Base-by-base conservation (phyloP, 176 grass and related monocot species). In the Oryza glumipatula region DNA sequence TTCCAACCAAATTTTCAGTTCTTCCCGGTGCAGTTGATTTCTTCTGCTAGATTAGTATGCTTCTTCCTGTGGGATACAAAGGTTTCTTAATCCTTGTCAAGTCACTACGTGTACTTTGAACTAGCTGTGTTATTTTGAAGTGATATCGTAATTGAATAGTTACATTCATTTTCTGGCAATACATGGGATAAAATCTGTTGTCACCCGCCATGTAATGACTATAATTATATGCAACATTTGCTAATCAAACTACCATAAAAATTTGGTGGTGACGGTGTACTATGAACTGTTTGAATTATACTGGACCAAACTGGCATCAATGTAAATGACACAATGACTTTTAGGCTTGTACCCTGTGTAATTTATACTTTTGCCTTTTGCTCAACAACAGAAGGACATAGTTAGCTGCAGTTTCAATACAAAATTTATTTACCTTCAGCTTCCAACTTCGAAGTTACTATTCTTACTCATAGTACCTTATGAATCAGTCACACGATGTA, bases 1-100 rank as follows among this genome's bases (percentile, higher is more conserved):
- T 99, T 80, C 83, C 96, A 11, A 84, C 88, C 74, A 95, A 92
- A 79, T 87, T 92, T 67, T 96, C 88, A 32, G 66, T 96, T 88
- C 79, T 94, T 82, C 96, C 93, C 11, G 85, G 72, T 65, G 96
- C 83, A 49, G 82, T 96, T 15, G 67, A 96, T 80, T 94, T 98
- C 83, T 92, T 96, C 86, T 86, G 85, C 81, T 98, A 88, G 76
- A 76, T n/a, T 16, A 22, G 2, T 13, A 24, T 51, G 74, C 8
- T 19, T 0, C 19, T 51, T 58, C 60, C 14, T 32, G 17, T 73
- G 41, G 68, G 51, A 52, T 33, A 7, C 14, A 68, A 15, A 65
- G 48, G 74, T 33, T 43, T 63, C 38, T 22, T 68, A 41, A 60
- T 77, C 58, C 17, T 26, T 21, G 19, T 35, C 6, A 39, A 65